Evolutionary conservation across 2,329 filamentous ascomycete species (phyloP), one percentile per base, ranked within the genome.

Genomic region (Cytospora piceae): DNA sequence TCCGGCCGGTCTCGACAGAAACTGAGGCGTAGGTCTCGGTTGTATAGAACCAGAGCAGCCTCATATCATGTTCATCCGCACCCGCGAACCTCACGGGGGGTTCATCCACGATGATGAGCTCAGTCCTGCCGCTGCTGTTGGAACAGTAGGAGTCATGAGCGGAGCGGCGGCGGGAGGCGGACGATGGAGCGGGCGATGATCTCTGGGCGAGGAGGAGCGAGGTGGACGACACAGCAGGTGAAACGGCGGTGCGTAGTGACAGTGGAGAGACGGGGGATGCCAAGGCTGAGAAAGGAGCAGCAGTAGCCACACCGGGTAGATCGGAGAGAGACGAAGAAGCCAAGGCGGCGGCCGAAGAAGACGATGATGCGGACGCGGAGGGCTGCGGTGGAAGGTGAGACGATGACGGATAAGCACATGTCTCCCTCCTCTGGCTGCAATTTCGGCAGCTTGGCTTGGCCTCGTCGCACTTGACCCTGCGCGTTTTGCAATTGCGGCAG

Each of bases 391-490:
- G 14, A 24, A 52, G 15, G 17, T 52, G 55, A 20, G 59, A 61
- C 17, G 34, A 22, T 1, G 56, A 11, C 29, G 77, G 76, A 70
- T 85, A 87, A 61, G 81, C 72, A 71, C 84, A 87, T 2, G 75
- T 73, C 62, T 81, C 80, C 63, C 77, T 79, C 65, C 84, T 79
- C 66, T 82, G 72, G 52, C 73, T 77, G 72, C 85, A 87, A 34
- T 79, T 77, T 51, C 79, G 78, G 70, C 84, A 87, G 3, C 75
- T 71, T 0, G 85, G 85, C 32, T 77, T 79, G 6, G 70, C 76
- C 71, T 87, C 83, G 67, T 84, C 81, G 73, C 84, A 86, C 74
- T 84, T 85, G 62, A 84, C 81, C 73, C 83, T 85, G 63, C 84
- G 80, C 20, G 74, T 73, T 74, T 86, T 87, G 78, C 84, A 87